phyloP scores from a whole-genome alignment of 2,329 filamentous ascomycete genomes.

The Trichophyton benhamiae region DNA sequence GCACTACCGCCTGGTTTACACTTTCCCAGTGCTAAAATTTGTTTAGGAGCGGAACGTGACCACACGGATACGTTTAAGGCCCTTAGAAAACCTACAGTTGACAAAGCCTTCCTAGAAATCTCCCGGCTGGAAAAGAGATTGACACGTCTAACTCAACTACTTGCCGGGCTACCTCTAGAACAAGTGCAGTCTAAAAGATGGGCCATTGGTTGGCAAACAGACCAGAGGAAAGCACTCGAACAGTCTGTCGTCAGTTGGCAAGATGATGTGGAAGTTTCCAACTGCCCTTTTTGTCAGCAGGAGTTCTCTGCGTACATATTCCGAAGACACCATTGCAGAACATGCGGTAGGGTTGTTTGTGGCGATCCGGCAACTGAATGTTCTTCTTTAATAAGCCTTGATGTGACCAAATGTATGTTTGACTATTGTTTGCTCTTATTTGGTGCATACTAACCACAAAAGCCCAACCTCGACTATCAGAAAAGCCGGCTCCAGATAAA shows the following conservation, averaged over 20 bases:
- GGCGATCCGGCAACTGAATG: conserved; percentile 74
- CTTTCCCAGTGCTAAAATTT: conserved; percentile 10
- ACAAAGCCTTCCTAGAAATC: conserved; percentile 75
- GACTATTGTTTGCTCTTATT: background rate
- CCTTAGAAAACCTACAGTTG: conserved; percentile 63
- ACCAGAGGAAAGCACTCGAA: conserved; percentile 67
- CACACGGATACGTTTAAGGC: conserved; percentile 59
- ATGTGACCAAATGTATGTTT: conserved; percentile 54
- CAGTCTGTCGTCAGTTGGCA: conserved; percentile 93
- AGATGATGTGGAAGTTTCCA: conserved; percentile 65
- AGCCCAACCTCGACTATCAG: conserved; percentile 22
- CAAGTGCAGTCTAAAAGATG: conserved; percentile 41
- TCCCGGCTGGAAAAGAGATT: conserved; percentile 83
- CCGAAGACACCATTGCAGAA: conserved; percentile 82
- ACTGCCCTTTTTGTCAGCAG: conserved; percentile 90
- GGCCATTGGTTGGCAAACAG: conserved; percentile 54
- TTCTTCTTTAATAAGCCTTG: conserved; percentile 71
- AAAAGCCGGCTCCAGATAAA: conserved; percentile 38
- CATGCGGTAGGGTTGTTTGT: conserved; percentile 88
- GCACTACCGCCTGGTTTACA: background rate
- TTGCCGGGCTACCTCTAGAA: conserved; percentile 63
- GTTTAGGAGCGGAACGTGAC: conserved; percentile 51
- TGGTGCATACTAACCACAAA: conserved; percentile 5
- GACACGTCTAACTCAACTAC: conserved; percentile 73
- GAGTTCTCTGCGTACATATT: conserved; percentile 91